phyloP scores from a whole-genome alignment of 139 green algal species.

The Bryopsis sp. region DNA sequence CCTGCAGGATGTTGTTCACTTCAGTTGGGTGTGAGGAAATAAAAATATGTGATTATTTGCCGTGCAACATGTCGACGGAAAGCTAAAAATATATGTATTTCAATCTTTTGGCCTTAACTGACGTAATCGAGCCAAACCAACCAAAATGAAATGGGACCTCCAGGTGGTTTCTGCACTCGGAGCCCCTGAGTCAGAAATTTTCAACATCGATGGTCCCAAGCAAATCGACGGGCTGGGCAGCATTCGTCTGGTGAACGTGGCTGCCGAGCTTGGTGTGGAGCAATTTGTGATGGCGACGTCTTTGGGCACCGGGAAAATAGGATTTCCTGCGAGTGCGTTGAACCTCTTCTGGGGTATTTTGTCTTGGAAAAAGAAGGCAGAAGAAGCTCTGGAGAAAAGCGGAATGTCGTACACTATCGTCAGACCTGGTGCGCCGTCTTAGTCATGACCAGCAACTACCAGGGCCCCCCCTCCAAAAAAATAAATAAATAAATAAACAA shows the following conservation, averaged over 20 bases:
- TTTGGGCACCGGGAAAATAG: slow-evolving; percentile 73
- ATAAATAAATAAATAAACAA: no score
- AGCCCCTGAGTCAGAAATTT: slow-evolving; percentile 49
- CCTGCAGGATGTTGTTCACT: no score
- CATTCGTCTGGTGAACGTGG: slow-evolving; percentile 58
- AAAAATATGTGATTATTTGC: no score
- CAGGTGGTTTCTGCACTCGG: slow-evolving; percentile 72
- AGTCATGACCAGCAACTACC: no score
- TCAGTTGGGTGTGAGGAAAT: no score
- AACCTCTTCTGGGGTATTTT: slow-evolving; percentile 43
- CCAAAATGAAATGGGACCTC: no score
- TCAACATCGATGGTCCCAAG: slow-evolving; percentile 48
- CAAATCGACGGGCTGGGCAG: slow-evolving; percentile 65
- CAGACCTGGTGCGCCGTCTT: background rate
- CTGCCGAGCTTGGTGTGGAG: slow-evolving; percentile 43
- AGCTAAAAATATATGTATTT: no score
- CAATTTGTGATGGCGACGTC: slow-evolving; percentile 80
- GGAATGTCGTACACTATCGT: slow-evolving; percentile 6
- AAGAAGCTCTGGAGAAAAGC: background rate
- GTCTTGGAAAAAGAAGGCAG: background rate
- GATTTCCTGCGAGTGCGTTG: slow-evolving; percentile 41
- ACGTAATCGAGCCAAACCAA: no score
- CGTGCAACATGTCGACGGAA: no score
- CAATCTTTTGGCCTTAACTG: no score
- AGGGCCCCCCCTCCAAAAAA: no score